A percentile compares a stretch with the other conserved stretches of the same genome.
phyloP scores from a whole-genome alignment of 2,329 filamentous ascomycete genomes.

The Pyrenochaeta sp. region DNA sequence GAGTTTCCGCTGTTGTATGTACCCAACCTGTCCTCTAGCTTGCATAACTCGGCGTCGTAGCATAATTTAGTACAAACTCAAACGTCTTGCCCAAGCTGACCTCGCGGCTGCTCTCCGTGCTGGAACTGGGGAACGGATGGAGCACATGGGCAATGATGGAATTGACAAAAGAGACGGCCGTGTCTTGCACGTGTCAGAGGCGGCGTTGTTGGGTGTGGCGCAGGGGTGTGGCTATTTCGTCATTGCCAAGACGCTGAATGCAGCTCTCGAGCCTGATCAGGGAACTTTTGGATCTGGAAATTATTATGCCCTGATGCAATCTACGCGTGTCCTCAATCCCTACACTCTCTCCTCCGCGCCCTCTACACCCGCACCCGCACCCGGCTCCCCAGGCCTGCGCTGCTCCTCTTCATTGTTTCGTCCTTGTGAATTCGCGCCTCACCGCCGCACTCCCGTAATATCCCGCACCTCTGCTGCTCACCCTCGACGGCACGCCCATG shows the following conservation, averaged over 20 bases:
- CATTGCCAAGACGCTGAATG: slow-evolving; percentile 32
- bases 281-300: slow-evolving; percentile 30
- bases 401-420: slow-evolving; percentile 7
- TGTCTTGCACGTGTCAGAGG: slow-evolving; percentile 21
- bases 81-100: no score
- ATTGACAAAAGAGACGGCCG: no score
- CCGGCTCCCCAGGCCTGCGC: no score
- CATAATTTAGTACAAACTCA: no score
- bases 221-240: slow-evolving; percentile 27
- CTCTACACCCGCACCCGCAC: no score
- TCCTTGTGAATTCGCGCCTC: slow-evolving; percentile 9
- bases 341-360: no score
- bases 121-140: no score
- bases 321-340: slow-evolving; percentile 32
- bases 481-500: slow-evolving; percentile 29
- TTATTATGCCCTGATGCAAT: slow-evolving; percentile 28
- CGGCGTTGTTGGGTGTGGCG: slow-evolving; percentile 14
- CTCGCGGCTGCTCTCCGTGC: no score
- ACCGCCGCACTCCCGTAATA: slow-evolving; percentile 13
- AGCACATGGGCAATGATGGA: no score
- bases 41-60: no score
- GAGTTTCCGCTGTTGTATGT: no score
- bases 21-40: no score
- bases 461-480: slow-evolving; percentile 16
- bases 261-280: slow-evolving; percentile 31